Percentiles rank a stretch among this genome's conserved stretches.
Evolutionary conservation across 345 rosid species (phyloP).

Genomic region (Ceriops zippeliana): DNA sequence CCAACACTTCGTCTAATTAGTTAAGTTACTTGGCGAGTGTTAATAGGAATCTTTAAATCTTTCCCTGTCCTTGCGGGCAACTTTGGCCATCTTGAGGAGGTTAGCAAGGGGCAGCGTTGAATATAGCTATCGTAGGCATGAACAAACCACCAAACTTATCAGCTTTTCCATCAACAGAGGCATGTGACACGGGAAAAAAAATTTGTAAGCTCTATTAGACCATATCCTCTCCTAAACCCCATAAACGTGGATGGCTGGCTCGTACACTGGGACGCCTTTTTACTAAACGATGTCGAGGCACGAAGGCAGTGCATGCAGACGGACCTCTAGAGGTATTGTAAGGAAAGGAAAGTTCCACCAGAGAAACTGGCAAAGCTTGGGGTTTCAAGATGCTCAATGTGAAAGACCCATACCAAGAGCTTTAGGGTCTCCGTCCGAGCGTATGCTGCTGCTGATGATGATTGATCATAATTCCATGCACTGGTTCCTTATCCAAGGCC

Average conservation of each 20-base stretch:
- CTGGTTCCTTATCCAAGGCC: neutral
- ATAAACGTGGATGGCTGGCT: no score
- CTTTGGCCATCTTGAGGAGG: conserved; percentile 9
- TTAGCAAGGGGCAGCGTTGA: neutral
- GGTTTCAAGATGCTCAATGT: conserved; percentile 73
- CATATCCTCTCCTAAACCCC: no score
- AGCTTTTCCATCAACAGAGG: conserved; percentile 23
- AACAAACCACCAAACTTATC: conserved; percentile 31
- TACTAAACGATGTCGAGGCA: conserved; percentile 15
- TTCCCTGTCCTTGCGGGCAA: neutral
- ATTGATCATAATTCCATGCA: conserved; percentile 1
- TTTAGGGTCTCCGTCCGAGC: conserved; percentile 62
- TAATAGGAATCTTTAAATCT: neutral
- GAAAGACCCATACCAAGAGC: conserved; percentile 93
- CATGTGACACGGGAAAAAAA: conserved; percentile 12
- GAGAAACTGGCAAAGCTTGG: conserved; percentile 61
- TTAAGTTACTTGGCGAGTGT: neutral
- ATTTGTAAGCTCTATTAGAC: conserved; percentile 1
- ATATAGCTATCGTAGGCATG: conserved; percentile 41
- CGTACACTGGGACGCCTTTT: no score
- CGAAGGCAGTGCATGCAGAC: conserved; percentile 56
- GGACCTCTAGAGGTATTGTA: conserved; percentile 72
- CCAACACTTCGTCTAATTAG: no score
- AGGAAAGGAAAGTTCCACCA: conserved; percentile 56
- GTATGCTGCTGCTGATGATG: conserved; percentile 71